Percentiles rank a stretch among this genome's conserved stretches.
These are phyloP conservation scores for Ballota nigra DNA, from an alignment of 257 asterid species.

Conservation along the genomic window DNA sequence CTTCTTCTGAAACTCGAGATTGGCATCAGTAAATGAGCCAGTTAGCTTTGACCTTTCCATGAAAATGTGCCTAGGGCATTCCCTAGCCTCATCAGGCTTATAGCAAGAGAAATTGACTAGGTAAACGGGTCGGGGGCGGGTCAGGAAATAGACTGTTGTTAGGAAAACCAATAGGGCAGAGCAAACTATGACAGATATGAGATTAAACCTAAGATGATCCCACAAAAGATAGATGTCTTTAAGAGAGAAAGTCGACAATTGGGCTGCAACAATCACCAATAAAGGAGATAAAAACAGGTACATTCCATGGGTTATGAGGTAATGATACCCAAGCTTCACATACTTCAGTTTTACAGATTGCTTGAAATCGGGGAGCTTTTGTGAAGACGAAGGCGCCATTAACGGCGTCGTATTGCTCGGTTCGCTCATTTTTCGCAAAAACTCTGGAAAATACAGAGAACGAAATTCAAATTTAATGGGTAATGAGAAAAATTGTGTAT, in stretches of 20 bases:
- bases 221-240: constrained; percentile 56
- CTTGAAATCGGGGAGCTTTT: constrained; percentile 75
- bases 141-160: constrained; percentile 64
- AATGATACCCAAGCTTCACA: constrained; percentile 85
- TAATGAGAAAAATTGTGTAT: too few species aligned
- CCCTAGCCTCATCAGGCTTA: constrained; percentile 62
- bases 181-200: constrained; percentile 55
- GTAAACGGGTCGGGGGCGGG: constrained; percentile 77
- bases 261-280: constrained; percentile 60
- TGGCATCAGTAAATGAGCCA: constrained; percentile 50
- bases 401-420: constrained; percentile 36
- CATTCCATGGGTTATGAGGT: constrained; percentile 82
- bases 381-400: constrained; percentile 45
- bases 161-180: constrained; percentile 65
- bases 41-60: constrained; percentile 53
- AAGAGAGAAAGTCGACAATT: constrained; percentile 60
- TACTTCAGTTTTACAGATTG: constrained; percentile 74
- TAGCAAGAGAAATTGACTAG: constrained; percentile 75
- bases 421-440: constrained; percentile 45
- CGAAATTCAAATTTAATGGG: background rate
- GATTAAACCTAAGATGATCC: constrained; percentile 76
- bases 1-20: constrained; percentile 62
- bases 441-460: background rate
- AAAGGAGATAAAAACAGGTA: constrained; percentile 62
- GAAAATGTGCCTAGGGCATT: constrained; percentile 66